These are phyloP conservation scores for Aspergillus texensis DNA, from an alignment of 2,329 filamentous ascomycete species.

Conservation along the genomic window DNA sequence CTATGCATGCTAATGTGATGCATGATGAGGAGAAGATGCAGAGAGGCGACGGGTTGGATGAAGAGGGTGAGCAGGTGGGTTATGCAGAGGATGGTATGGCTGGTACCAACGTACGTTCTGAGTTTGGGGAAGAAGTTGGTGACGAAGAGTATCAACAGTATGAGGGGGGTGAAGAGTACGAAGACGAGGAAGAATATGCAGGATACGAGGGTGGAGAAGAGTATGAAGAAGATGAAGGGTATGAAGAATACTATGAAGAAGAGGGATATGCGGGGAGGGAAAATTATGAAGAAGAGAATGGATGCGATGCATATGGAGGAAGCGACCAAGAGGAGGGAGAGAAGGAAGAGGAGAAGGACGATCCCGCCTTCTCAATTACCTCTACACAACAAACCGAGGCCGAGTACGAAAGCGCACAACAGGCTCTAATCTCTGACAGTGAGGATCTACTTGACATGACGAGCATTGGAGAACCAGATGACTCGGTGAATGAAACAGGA, in stretches of 20 bases:
- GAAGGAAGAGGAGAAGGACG: background rate
- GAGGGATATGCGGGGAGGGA: background rate
- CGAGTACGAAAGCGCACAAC: slow-evolving; percentile 11
- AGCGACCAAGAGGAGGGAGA: background rate
- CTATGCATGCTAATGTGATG: slow-evolving; percentile 5
- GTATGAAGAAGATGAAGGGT: background rate
- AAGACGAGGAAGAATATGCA: too few species aligned
- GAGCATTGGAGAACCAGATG: background rate
- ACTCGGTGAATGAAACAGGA: background rate
- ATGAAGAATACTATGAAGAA: slow-evolving; percentile 3
- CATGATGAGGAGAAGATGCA: slow-evolving; percentile 4
- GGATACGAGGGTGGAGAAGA: background rate
- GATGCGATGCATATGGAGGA: background rate
- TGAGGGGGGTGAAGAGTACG: background rate
- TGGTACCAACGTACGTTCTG: background rate
- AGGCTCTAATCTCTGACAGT: background rate
- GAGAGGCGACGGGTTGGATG: background rate
- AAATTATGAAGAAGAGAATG: background rate
- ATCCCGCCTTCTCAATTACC: background rate
- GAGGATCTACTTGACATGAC: background rate
- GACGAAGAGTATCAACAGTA: background rate
- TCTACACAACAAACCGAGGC: background rate
- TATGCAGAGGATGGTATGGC: background rate
- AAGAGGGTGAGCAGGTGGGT: slow-evolving; percentile 4
- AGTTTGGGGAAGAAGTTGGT: background rate